Evolutionary conservation across 2,329 filamentous ascomycete genomes (phyloP), one percentile per base, ranked within the genome.

Genomic region (Sporothrix pseudoabietina): DNA sequence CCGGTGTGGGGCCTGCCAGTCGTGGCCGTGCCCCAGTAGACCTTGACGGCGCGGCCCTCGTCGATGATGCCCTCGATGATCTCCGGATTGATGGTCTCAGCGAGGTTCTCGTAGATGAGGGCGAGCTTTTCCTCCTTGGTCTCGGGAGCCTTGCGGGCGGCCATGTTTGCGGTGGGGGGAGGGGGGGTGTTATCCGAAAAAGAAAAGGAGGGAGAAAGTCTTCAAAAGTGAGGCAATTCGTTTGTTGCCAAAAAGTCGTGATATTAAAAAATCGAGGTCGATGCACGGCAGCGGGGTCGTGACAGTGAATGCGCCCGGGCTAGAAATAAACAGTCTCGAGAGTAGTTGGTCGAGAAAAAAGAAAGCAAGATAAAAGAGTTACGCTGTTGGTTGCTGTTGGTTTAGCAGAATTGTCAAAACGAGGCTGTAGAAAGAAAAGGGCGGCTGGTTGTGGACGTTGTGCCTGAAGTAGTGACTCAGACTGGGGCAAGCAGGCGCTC

Each of bases 1-100:
- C 93, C 94, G 80, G 90, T 92, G 82, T 98, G 94, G 72, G 94
- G 94, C 74, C 91, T 87, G n/a, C 94, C 94, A 0, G 94, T 97
- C 19, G 93, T 94, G 22, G 93, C 92, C 54, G 92, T 95, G 57
- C 92, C 92, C 93, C 93, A 97, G 89, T 97, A 97, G 81, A 97
- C 89, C 80, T 90, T 91, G 70, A 93, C 87, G 71, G 90, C 88
- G 65, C 91, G 87, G 71, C 93, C 90, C 80, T 92, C 87, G 74
- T 89, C 89, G 76, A 91, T 82, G 75, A 95, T 87, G 63, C 89
- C 86, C 80, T 94, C 89, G 79, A 96, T 92, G 75, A 97, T 93
- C 79, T 97, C 93, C 32, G 90, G 90, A 80, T 96, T 94, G 75
- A 97, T 87, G 69, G 93, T 85, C 85, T 97, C 94, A 75, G 91